Evolutionary conservation across 208 protist species (phyloP), one percentile per base, ranked within the genome.

Genomic region (Herpetomonas muscarum): DNA sequence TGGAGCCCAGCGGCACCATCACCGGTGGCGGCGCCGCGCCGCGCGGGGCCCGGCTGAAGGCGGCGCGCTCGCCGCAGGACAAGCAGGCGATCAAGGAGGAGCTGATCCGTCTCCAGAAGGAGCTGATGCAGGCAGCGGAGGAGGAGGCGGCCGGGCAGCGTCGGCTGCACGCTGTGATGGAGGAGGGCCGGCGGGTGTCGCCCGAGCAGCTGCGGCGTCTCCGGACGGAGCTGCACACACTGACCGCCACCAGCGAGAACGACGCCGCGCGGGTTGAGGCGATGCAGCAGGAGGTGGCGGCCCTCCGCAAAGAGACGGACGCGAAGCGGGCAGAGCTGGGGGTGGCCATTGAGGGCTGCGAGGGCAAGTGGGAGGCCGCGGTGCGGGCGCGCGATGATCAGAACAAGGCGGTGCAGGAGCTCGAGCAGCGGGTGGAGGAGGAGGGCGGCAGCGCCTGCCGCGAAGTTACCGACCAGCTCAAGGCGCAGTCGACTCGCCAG

Each of bases 1-100:
- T 99, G 36, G 98, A 99, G 64, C 76, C 81, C 1, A 85, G 72
- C 30, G 99, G 99, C 61, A 93, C 97, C 30, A 99, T 99, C 91
- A 98, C 94, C 5, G 99, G 98, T 32, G 99, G 99, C 62, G 99
- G 98, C 22, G 76, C 67, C 24, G 64, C 81, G 0, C 74, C 71
- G 9, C 77, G 75, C 13, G 96, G 97, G 24, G 93, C 89, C 1
- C 77, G 87, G 61, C 67, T 96, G 28, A 88, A 92, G 61, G 84
- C 76, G 0, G 83, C 85, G 7, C 76, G 77, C 57, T 78, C 74
- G 5, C 82, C 82, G 21, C 78, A 91, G 50, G 79, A 91, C 74
- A 86, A 88, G 64, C 74, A 86, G 62, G 64, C 76, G 2, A 72
- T 88, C 36, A 79, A 82, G 29, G 83, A 78, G 42, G 82, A 91